A percentile compares a stretch with the other conserved stretches of the same genome.
Conservation (phyloP, 163 green algal genomes). For the Scenedesmus sp. region DNA sequence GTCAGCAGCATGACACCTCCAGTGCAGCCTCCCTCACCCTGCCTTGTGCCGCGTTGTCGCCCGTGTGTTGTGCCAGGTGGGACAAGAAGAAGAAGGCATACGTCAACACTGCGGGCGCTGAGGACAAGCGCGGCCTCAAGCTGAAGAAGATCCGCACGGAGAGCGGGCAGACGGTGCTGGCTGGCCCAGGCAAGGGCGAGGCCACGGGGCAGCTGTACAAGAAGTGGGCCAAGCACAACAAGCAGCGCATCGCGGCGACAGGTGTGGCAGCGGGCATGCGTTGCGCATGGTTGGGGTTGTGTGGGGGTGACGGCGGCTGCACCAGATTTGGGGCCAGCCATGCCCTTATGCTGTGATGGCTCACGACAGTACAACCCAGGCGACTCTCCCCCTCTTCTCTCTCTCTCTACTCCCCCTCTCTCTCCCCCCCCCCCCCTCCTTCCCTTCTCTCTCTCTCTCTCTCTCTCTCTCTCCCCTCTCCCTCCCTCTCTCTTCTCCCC, state of each 20-base stretch:
- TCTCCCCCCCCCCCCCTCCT: too few species aligned
- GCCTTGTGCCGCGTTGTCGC: too few species aligned
- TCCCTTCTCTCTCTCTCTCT: too few species aligned
- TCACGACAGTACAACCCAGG: too few species aligned
- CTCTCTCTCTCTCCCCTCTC: too few species aligned
- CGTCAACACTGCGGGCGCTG: constrained; percentile 61
- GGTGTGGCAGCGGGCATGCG: constrained; percentile 45
- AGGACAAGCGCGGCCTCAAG: constrained; percentile 61
- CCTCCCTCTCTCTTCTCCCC: too few species aligned
- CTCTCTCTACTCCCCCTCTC: too few species aligned
- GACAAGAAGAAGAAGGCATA: constrained; percentile 90
- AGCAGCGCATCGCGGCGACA: constrained; percentile 58
- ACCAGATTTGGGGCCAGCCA: not conserved
- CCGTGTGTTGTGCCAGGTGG: constrained; percentile 70
- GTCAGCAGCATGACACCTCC: not conserved
- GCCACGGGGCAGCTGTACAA: constrained; percentile 75
- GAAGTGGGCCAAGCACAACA: constrained; percentile 84
- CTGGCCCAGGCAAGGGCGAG: constrained; percentile 61
- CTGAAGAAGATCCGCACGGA: constrained; percentile 53
- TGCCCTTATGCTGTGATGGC: too few species aligned
- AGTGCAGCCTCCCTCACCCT: too few species aligned
- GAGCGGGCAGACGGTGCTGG: constrained; percentile 47
- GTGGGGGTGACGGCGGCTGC: not conserved
- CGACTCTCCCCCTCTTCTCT: too few species aligned
- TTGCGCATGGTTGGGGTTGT: too few species aligned